These are phyloP conservation scores for Dichotomocladium elegans DNA, from an alignment of 371 early-diverging fungal species.

Conservation along the genomic window DNA sequence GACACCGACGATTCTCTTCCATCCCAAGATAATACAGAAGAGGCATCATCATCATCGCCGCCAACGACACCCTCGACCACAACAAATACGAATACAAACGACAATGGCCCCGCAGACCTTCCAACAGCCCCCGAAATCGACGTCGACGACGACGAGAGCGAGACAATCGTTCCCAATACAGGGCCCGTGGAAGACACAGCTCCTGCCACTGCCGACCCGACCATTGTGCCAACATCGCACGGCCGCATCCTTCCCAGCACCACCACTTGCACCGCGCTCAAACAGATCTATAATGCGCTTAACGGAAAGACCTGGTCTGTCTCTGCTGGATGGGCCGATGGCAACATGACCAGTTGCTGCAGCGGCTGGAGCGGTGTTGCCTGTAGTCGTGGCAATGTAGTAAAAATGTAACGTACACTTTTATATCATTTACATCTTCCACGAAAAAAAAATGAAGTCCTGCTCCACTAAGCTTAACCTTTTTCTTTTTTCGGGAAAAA, in stretches of 20 bases:
- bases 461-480: neutral
- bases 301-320: constrained; percentile 36
- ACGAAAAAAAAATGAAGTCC: neutral
- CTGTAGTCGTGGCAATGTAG: constrained; percentile 34
- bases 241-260: neutral
- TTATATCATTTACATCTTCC: neutral
- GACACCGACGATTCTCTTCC: too few relatives aligned
- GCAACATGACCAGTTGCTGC: constrained; percentile 41
- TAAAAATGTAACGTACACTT: constrained; percentile 31
- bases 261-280: constrained; percentile 25
- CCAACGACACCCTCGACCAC: too few relatives aligned
- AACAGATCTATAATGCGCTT: constrained; percentile 25
- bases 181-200: too few relatives aligned
- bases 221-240: too few relatives aligned
- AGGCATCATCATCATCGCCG: too few relatives aligned
- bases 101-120: too few relatives aligned
- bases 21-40: too few relatives aligned
- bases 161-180: neutral
- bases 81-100: too few relatives aligned
- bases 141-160: too few relatives aligned
- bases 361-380: constrained; percentile 33
- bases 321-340: constrained; percentile 35
- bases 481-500: neutral
- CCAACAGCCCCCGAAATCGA: too few relatives aligned
- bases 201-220: neutral